Percentiles rank a stretch among this genome's conserved stretches.
Evolutionary conservation across 345 rosid genomes (phyloP).

Genomic region (Hibiscus syriacus): DNA sequence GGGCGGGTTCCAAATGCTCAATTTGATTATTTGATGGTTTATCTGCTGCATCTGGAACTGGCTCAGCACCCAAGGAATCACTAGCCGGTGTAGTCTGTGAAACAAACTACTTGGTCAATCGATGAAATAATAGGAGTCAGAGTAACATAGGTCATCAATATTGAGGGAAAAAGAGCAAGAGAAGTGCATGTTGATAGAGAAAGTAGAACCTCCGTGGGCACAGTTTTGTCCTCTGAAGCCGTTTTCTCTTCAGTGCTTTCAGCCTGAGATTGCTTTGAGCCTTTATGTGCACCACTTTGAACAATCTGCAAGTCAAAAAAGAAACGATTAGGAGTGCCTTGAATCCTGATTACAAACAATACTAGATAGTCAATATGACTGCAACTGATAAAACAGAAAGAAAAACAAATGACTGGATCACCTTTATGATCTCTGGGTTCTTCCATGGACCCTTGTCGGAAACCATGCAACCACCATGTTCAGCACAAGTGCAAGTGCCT

Average conservation of each 20-base stretch:
- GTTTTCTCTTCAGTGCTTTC: slow-evolving; percentile 34
- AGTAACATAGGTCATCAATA: background rate
- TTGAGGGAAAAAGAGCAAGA: background rate
- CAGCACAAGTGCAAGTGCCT: slow-evolving; percentile 85
- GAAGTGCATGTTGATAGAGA: background rate
- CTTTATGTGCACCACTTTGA: slow-evolving; percentile 64
- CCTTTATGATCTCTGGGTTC: slow-evolving; percentile 65
- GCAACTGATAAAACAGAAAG: background rate
- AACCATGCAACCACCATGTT: slow-evolving; percentile 75
- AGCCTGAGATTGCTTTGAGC: slow-evolving; percentile 29
- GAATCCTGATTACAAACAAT: background rate
- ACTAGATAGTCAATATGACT: background rate
- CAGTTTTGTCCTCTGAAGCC: slow-evolving; percentile 37
- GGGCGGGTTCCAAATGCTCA: slow-evolving; percentile 20
- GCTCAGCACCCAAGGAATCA: slow-evolving; percentile 26
- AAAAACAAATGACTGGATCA: slow-evolving; percentile 4
- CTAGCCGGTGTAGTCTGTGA: slow-evolving; percentile 20
- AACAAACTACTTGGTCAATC: background rate
- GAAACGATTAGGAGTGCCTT: background rate
- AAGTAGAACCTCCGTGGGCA: slow-evolving; percentile 31
- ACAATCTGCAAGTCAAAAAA: slow-evolving; percentile 44
- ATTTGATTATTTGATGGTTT: slow-evolving; percentile 6
- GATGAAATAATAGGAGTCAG: background rate
- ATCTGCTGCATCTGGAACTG: slow-evolving; percentile 15
- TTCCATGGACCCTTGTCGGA: slow-evolving; percentile 99